These are phyloP conservation scores for Hymenoscyphus fraxineus DNA, from an alignment of 2,329 filamentous ascomycete genomes.

Conservation along the genomic window DNA sequence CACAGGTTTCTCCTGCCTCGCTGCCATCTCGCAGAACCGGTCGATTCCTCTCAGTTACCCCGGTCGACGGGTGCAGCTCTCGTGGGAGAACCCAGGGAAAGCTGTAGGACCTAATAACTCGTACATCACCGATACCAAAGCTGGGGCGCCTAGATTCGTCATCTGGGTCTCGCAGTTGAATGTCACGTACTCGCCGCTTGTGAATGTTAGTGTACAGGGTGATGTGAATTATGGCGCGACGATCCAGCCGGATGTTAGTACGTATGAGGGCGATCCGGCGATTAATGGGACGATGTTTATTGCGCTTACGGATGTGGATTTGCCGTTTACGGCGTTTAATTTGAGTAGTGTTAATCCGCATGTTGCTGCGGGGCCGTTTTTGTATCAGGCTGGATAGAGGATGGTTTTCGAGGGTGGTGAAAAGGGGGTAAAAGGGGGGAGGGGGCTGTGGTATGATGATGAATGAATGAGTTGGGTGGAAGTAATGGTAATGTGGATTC, in stretches of 20 bases:
- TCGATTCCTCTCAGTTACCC: slow-evolving; percentile 69
- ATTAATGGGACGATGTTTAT: slow-evolving; percentile 79
- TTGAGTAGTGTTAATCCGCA: slow-evolving; percentile 70
- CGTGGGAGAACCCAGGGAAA: slow-evolving; percentile 69
- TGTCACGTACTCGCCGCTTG: slow-evolving; percentile 63
- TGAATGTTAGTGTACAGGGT: slow-evolving; percentile 44
- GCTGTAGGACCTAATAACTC: slow-evolving; percentile 76
- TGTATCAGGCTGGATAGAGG: slow-evolving; percentile 72
- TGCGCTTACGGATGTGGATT: slow-evolving; percentile 65
- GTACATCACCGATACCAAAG: slow-evolving; percentile 64
- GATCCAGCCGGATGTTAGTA: slow-evolving; percentile 66
- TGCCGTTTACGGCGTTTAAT: slow-evolving; percentile 74
- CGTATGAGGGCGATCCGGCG: slow-evolving; percentile 59
- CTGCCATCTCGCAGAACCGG: slow-evolving; percentile 65
- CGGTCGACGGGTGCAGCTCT: slow-evolving; percentile 65
- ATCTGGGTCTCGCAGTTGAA: slow-evolving; percentile 77
- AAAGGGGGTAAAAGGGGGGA: too few relatives aligned
- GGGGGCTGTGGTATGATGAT: too few relatives aligned
- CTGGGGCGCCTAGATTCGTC: slow-evolving; percentile 60
- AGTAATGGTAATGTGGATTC: too few relatives aligned
- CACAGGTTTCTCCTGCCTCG: slow-evolving; percentile 54
- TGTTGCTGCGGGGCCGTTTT: slow-evolving; percentile 63
- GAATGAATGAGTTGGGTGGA: too few relatives aligned
- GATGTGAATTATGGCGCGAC: slow-evolving; percentile 43
- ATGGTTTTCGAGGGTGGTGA: background rate